Base-by-base conservation (phyloP, 83 land plant genomes). In the Picea abies region DNA sequence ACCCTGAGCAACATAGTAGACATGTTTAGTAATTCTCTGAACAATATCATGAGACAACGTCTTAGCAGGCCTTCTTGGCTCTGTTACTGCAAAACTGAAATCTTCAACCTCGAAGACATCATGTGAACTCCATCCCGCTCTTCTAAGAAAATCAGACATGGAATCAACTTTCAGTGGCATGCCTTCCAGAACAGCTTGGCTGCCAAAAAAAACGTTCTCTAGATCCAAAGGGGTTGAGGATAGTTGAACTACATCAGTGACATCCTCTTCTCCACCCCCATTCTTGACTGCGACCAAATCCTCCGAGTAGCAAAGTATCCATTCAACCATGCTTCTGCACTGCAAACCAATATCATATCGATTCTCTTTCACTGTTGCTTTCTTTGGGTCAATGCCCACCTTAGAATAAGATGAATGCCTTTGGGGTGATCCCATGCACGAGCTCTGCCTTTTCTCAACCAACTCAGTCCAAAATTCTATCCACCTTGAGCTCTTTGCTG, bases 51-150 rank as follows among this genome's bases (percentile, higher is more conserved):
- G 67, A 20, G 71, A 49, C n/a, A 29, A 6, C 9, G 3, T 61
- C 39, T 60, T 19, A 14, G 64, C 85, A 80, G 87, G 82, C 79
- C 69, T 82, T 63, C 79, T 67, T 26, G 80, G 84, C 81, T 67
- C 84, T 66, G 80, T 81, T 67, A 82, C 71, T n/a, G 84, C 41
- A 60, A 88, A 83, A 71, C 90, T 90, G 63, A 90, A 87, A 32
- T 92, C 89, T 25, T 91, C 78, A 1, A 84, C 88, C 52, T 94
- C 91, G 22, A 87, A 84, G 3, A 94, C 90, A 72, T 94, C 96
- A 23, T 90, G 94, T 20, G 91, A 78, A 85, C 89, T 91, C 96
- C 96, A 94, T 49, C 96, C 96, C 56, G 96, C 88, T 62, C 88
- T 83, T 73, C 89, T 80, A 25, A 94, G 87, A 62, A 86, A 80